Evolutionary conservation across 225 moss, liverwort and hornwort genomes (phyloP), one percentile per base, ranked within the genome.

Genomic region (Polytrichum commune): DNA sequence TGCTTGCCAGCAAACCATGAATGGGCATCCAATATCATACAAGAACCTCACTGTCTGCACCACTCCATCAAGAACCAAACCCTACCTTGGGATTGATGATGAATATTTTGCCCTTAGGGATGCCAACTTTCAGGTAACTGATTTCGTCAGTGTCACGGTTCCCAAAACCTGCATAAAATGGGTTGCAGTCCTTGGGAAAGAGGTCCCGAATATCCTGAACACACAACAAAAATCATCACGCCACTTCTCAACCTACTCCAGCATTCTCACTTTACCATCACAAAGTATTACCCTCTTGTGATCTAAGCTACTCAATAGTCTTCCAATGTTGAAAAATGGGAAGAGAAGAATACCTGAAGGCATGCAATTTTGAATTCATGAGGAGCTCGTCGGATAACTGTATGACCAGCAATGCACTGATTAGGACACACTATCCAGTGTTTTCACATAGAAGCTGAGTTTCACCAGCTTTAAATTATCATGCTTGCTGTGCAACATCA

Each of bases 301-400:
- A 16, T 46, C 46, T 16, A 13, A 46, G 3, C 10, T 3, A 16
- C 46, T 46, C 46, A 46, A 16, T 46, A 16, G 3, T 46, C 46
- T 46, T 46, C 16, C 0, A 3, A 46, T 35, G 46, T 46, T 46
- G 0, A 46, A n/a, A 1, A 7, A 22, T 58, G 22, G 6, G 3
- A 23, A 32, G 30, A 76, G 13, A 35, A 10, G 16, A 27, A 69
- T 75, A 98, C 97, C 94, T 98, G 91, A 66, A 98, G 90, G 83
- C 97, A 98, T 71, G 97, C 97, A 73, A 98, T 98, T 86, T 98
- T 98, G 76, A 98, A 98, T 72, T 98, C 97, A 63, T 98, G 97
- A 60, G 97, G 97, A 55, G 94, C 97, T 72, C 95, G 84, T 61
- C 97, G 90, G 70, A 98, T 98, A 22, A 97, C 97, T 97, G 90